Evolutionary conservation across 305 asterid species (phyloP), one percentile per base, ranked within the genome.

Genomic region (Fraxinus nigra): DNA sequence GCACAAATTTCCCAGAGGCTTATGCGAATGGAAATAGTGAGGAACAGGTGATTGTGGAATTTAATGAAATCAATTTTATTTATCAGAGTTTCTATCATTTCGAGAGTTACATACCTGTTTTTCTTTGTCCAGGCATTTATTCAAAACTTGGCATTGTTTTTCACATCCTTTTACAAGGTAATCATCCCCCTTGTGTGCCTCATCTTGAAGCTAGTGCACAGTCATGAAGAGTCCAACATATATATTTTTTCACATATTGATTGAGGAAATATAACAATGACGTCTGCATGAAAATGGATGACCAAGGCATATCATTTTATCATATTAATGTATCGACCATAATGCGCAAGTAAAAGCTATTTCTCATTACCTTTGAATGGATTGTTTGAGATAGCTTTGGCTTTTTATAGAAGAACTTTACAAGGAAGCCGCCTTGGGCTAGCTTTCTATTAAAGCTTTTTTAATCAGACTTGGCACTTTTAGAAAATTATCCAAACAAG

Each of bases 151-250:
- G 99, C 98, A 1, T 82, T 97, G 92, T 97, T 95, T 85, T 92
- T 97, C 87, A 95, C 99, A 74, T 93, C 99, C 65, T 97, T 95
- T 85, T 97, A 81, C 90, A 97, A 97, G 98, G 99, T 89, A 87
- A 88, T 70, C 76, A 7, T 74, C 51, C 46, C 77, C 73, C 43
- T 24, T 32, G 22, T 76, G 20, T 6, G 38, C 59, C 56, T 56
- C 28, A 43, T 20, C 82, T 46, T 51, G 37, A 63, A 38, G 38
- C 80, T 43, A 82, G 33, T 72, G 10, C 0, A 8, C 34, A 33
- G n/a, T 51, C 38, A 33, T 13, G 43, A 37, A 65, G 26, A 33
- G 24, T 80, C 6, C 48, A 46, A 13, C 26, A 43, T 4, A 67
- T n/a, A 24, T 72, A 22, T 11, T 61, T 61, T 43, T 77, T 65